A percentile compares a stretch with the other conserved stretches of the same genome.
Evolutionary conservation across 2,329 filamentous ascomycete genomes (phyloP).

Genomic region (Talaromyces piceae): DNA sequence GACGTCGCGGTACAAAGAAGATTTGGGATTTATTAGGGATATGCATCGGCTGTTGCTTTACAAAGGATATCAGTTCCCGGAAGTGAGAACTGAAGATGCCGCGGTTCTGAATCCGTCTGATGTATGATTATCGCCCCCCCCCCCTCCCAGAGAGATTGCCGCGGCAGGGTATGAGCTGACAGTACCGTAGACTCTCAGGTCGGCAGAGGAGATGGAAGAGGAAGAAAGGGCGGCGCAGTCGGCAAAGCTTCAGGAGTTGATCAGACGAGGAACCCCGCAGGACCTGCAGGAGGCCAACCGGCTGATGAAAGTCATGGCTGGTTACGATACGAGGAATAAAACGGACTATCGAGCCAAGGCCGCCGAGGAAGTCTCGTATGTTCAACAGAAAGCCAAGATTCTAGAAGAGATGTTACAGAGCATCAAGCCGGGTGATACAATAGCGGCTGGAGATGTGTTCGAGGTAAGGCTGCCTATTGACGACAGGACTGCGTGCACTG

Average conservation of each 20-base stretch:
- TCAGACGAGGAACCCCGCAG: slow-evolving; percentile 81
- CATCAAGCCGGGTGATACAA: slow-evolving; percentile 71
- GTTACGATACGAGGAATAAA: slow-evolving; percentile 89
- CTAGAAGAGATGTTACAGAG: slow-evolving; percentile 87
- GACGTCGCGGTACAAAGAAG: slow-evolving; percentile 94
- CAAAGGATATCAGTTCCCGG: slow-evolving; percentile 94
- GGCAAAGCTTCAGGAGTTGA: slow-evolving; percentile 95
- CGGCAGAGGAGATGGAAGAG: slow-evolving; percentile 96
- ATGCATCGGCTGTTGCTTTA: slow-evolving; percentile 95
- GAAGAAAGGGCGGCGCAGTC: slow-evolving; percentile 92
- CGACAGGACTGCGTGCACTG: not conserved
- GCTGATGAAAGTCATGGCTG: slow-evolving; percentile 98
- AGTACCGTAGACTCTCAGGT: slow-evolving; percentile 70
- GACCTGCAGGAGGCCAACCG: slow-evolving; percentile 95
- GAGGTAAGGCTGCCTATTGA: slow-evolving; percentile 41
- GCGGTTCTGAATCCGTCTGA: slow-evolving; percentile 95
- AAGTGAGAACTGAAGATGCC: slow-evolving; percentile 85
- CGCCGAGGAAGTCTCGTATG: slow-evolving; percentile 86
- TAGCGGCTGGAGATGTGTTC: slow-evolving; percentile 63
- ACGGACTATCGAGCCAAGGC: slow-evolving; percentile 97
- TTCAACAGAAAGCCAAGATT: slow-evolving; percentile 89
- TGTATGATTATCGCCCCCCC: slow-evolving; percentile 49
- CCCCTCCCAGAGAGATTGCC: slow-evolving; percentile 6
- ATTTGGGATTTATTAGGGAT: slow-evolving; percentile 89
- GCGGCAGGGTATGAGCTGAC: slow-evolving; percentile 20